These are phyloP conservation scores for Mycena galericulata DNA, from an alignment of 768 basidiomycete species.

Conservation along the genomic window DNA sequence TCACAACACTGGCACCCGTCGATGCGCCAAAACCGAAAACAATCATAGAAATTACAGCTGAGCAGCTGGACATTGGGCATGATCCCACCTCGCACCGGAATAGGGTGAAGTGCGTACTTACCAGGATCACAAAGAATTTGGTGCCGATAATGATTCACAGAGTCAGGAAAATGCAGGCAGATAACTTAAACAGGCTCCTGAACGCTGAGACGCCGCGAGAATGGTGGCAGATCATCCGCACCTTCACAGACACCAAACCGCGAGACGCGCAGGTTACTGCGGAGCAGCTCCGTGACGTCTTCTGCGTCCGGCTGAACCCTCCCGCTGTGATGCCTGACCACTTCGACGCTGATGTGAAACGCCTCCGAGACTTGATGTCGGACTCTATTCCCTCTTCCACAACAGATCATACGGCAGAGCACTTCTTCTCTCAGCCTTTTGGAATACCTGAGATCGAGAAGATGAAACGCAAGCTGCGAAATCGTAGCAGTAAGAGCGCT, in stretches of 20 bases:
- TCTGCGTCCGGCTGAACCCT: not conserved
- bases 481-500: not conserved
- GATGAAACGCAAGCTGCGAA: not conserved
- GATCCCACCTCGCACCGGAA: too few relatives aligned
- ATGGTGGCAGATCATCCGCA: too few relatives aligned
- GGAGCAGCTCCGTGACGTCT: not conserved
- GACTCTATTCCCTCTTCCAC: not conserved
- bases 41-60: too few relatives aligned
- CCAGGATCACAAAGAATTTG: too few relatives aligned
- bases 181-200: not conserved
- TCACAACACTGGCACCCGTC: too few relatives aligned
- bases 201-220: too few relatives aligned
- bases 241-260: not conserved
- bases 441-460: not conserved
- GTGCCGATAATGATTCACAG: too few relatives aligned
- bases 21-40: too few relatives aligned
- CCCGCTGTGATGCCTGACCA: not conserved
- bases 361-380: not conserved
- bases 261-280: not conserved
- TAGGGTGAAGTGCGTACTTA: too few relatives aligned
- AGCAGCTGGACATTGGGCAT: too few relatives aligned
- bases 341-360: constrained; percentile 2
- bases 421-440: constrained; percentile 1
- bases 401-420: not conserved
- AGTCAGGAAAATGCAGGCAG: too few relatives aligned